phyloP scores from a whole-genome alignment of 148 eudicot genomes.

The Chenopodium berlandieri region DNA sequence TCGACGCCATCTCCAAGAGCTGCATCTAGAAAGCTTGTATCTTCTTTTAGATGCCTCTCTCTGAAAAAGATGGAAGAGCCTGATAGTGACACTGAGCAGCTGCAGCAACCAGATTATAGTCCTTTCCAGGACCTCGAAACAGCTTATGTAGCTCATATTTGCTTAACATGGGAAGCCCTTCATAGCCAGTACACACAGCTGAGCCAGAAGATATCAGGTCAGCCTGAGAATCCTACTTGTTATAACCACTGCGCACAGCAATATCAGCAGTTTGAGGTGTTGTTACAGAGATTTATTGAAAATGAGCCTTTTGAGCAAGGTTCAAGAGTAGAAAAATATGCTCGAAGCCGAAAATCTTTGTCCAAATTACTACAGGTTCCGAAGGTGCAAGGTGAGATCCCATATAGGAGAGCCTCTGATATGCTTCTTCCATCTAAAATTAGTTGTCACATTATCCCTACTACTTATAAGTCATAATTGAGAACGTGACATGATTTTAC shows the following conservation, averaged over 20 bases:
- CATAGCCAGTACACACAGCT: conserved; percentile 84
- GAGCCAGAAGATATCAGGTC: conserved; percentile 73
- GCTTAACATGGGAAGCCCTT: conserved; percentile 95
- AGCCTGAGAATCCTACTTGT: conserved; percentile 56
- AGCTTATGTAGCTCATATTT: conserved; percentile 81
- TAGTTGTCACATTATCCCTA: neutral
- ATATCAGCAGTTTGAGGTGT: conserved; percentile 91
- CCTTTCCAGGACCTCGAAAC: conserved; percentile 77
- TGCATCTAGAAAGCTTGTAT: conserved; percentile 66
- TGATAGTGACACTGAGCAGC: conserved; percentile 68
- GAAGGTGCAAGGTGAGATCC: conserved; percentile 59
- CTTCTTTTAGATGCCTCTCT: conserved; percentile 89
- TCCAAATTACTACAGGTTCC: conserved; percentile 88
- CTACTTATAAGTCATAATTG: neutral
- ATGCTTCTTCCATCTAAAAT: neutral
- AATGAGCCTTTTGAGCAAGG: conserved; percentile 92
- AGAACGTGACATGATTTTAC: neutral
- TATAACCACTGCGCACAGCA: conserved; percentile 89
- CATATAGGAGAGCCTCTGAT: neutral
- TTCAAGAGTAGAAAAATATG: conserved; percentile 69
- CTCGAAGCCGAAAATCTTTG: conserved; percentile 63
- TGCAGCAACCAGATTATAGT: conserved; percentile 55
- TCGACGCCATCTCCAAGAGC: conserved; percentile 70
- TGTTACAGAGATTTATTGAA: conserved; percentile 86
- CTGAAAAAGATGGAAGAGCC: conserved; percentile 64